Evolutionary conservation across 2,329 filamentous ascomycete genomes (phyloP).

Genomic region (Nannizzia gypsea): DNA sequence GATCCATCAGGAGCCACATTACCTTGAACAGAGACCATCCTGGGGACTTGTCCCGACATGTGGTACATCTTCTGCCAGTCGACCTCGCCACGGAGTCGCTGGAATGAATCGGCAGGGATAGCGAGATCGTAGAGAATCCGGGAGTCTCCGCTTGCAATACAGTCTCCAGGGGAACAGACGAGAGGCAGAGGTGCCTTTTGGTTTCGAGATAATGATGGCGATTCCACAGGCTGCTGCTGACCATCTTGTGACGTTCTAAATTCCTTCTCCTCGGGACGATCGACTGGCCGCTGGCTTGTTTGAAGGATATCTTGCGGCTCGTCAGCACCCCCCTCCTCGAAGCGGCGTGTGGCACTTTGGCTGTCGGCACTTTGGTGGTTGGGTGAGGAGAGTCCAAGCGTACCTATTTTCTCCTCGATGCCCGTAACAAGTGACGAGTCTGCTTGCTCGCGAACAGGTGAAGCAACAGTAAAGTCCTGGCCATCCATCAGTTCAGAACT

Average conservation of each 20-base stretch:
- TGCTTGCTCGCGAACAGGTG: constrained; percentile 16
- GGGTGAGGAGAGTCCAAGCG: constrained; percentile 16
- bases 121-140: constrained; percentile 60
- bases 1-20: constrained; percentile 51
- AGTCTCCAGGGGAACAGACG: constrained; percentile 38
- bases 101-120: constrained; percentile 50
- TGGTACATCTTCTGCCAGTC: constrained; percentile 88
- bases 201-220: constrained; percentile 6
- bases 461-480: constrained; percentile 23
- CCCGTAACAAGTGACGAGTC: constrained; percentile 18
- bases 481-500: constrained; percentile 48
- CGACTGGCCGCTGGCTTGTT: not conserved
- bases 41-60: constrained; percentile 78
- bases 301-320: not conserved
- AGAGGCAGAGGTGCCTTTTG: constrained; percentile 17
- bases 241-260: not conserved
- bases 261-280: not conserved
- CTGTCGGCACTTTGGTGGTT: not conserved
- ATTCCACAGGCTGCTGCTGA: not conserved
- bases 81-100: constrained; percentile 60
- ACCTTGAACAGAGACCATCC: constrained; percentile 83
- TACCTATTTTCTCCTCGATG: constrained; percentile 27
- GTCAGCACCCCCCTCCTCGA: not conserved
- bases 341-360: too few species aligned
- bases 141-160: constrained; percentile 71